Base-by-base conservation (phyloP, 768 basidiomycete genomes). In the Gelatoporia subvermispora region DNA sequence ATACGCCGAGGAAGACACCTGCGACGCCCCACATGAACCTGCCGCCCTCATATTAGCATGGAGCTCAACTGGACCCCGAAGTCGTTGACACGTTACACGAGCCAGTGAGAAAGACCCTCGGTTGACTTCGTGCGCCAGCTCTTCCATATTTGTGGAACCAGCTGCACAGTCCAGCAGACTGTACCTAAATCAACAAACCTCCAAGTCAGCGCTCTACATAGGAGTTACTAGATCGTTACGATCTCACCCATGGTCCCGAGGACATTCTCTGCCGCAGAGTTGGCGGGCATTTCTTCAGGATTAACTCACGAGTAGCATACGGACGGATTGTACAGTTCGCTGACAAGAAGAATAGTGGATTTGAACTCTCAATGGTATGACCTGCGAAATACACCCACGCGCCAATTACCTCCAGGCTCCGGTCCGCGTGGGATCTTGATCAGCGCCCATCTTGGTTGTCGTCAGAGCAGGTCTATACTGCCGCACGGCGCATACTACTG, bases 91-190 rank as follows among this genome's bases (percentile, higher is more conserved):
- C 61, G 37, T n/a, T 63, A 83, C 85, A 88, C 77, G 25, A 91
- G 72, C 62, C 66, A 77, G 15, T 71, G 74, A 1, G 86, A 88
- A 11, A 91, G 69, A 0, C 89, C 88, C 22, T 77, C 71, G 0
- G 84, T 86, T 20, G 77, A 78, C 58, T 88, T 84, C 17, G 71
- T 69, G 34, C 78, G 72, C 69, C 78, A 84, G 54, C 77, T 85
- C 64, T 91, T 88, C 78, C 80, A 77, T 22, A 87, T 72, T 54
- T 88, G 85, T 8, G 86, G 87, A 25, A 88, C 61, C 15, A 88
- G 60, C 55, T 85, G 85, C 13, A 73, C 68, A 3, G 77, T 78
- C 85, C 85, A 86, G 51, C 77, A 79, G 10, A 85, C 62, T 0
- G 84, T 78, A 2, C 84, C 84, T 84, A 42, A 8, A 20, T 36